Percentiles rank a stretch among this genome's conserved stretches.
phyloP scores from a whole-genome alignment of 1,284 basidiomycete genomes.

The Sanguinoderma infundibulare region DNA sequence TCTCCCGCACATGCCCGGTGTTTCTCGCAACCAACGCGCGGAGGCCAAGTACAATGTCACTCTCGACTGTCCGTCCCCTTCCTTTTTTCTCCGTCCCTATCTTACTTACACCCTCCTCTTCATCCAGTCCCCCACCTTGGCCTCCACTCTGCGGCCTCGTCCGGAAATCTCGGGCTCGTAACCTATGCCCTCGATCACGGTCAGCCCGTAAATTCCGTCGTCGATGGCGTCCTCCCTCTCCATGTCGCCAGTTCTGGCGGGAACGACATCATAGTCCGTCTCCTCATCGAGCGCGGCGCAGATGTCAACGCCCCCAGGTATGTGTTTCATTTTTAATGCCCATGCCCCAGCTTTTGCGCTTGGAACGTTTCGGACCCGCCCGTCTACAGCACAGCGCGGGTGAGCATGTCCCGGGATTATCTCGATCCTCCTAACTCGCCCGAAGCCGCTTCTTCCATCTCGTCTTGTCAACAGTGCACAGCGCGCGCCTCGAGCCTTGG shows the following conservation, averaged over 20 bases:
- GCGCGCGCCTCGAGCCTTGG: too few relatives aligned
- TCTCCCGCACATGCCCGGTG: slow-evolving; percentile 33
- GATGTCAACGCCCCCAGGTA: slow-evolving; percentile 91
- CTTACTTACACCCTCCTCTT: neutral
- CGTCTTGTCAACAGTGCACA: too few relatives aligned
- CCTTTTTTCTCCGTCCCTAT: neutral
- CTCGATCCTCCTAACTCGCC: too few relatives aligned
- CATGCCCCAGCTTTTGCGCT: too few relatives aligned
- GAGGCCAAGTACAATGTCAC: slow-evolving; percentile 81
- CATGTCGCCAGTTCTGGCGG: slow-evolving; percentile 92
- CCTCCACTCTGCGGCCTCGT: slow-evolving; percentile 87
- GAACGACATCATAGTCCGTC: slow-evolving; percentile 80
- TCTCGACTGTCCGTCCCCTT: slow-evolving; percentile 65
- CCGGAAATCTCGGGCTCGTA: slow-evolving; percentile 87
- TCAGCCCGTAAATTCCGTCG: slow-evolving; percentile 91
- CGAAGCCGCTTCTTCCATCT: too few relatives aligned
- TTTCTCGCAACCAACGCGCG: slow-evolving; percentile 43
- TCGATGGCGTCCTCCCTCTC: slow-evolving; percentile 90
- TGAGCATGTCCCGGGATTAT: too few relatives aligned
- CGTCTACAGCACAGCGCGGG: too few relatives aligned
- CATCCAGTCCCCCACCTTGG: slow-evolving; percentile 80
- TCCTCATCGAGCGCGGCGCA: slow-evolving; percentile 88
- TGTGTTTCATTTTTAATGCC: slow-evolving; percentile 16
- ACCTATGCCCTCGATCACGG: slow-evolving; percentile 90
- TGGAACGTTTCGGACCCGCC: too few relatives aligned